These are phyloP conservation scores for Kwoniella heveanensis DNA, from an alignment of 768 basidiomycete species.

Conservation along the genomic window DNA sequence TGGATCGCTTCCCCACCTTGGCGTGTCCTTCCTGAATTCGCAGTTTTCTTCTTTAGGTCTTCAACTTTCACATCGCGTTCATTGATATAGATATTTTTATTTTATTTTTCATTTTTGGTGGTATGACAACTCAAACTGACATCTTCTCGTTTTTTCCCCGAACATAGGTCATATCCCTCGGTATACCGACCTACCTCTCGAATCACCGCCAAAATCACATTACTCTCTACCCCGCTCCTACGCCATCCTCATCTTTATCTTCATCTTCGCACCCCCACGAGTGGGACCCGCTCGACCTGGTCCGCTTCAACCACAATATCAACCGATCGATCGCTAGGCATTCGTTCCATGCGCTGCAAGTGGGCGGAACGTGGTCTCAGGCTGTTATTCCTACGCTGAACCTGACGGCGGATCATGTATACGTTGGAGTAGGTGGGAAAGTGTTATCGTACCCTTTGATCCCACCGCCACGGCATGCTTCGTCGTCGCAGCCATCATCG, in stretches of 20 bases:
- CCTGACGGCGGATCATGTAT: slow-evolving; percentile 26
- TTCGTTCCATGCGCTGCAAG: slow-evolving; percentile 40
- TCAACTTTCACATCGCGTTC: too few relatives aligned
- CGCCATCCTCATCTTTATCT: too few relatives aligned
- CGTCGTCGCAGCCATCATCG: neutral
- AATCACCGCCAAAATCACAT: slow-evolving; percentile 31
- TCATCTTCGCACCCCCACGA: too few relatives aligned
- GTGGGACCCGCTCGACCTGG: slow-evolving; percentile 31
- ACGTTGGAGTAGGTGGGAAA: slow-evolving; percentile 38
- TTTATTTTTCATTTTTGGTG: too few relatives aligned
- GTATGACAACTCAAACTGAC: too few relatives aligned
- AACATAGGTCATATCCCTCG: slow-evolving; percentile 30
- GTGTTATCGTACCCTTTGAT: slow-evolving; percentile 38
- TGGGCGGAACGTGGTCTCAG: slow-evolving; percentile 40
- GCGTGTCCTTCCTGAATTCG: too few relatives aligned
- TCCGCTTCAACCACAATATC: slow-evolving; percentile 24
- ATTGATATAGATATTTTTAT: too few relatives aligned
- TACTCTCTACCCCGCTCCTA: slow-evolving; percentile 19
- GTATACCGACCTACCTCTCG: slow-evolving; percentile 35
- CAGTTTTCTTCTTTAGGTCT: too few relatives aligned
- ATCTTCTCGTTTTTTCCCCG: neutral
- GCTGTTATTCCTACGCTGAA: slow-evolving; percentile 39
- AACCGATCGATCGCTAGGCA: slow-evolving; percentile 14
- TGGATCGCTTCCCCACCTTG: neutral
- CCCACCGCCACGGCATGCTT: too few relatives aligned